Evolutionary conservation across 2,329 filamentous ascomycete genomes (phyloP).

Genomic region (Westerdykella aurantiaca): DNA sequence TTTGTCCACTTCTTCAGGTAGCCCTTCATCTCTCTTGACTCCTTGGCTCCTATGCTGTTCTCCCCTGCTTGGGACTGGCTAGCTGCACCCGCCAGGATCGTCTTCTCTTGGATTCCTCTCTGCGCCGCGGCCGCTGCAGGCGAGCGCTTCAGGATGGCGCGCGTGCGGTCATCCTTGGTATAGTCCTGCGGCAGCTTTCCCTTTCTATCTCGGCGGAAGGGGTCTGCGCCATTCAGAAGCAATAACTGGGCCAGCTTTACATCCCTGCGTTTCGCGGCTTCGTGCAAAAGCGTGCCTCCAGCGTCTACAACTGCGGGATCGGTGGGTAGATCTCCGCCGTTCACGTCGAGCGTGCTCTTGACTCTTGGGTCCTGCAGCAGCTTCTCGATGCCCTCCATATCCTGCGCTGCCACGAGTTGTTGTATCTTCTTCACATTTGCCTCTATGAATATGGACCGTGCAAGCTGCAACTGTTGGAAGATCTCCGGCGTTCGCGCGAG

Average conservation of each 20-base stretch:
- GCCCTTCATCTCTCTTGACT: slow-evolving; percentile 94
- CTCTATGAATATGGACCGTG: slow-evolving; percentile 84
- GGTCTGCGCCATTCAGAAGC: slow-evolving; percentile 89
- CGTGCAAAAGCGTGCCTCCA: slow-evolving; percentile 89
- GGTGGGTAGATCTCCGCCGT: slow-evolving; percentile 80
- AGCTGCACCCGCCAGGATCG: slow-evolving; percentile 73
- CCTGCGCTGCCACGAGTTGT: slow-evolving; percentile 62
- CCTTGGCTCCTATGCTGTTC: slow-evolving; percentile 62
- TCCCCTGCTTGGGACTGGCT: slow-evolving; percentile 54
- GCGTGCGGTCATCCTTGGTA: slow-evolving; percentile 87
- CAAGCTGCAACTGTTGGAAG: slow-evolving; percentile 88
- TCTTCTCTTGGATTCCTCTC: slow-evolving; percentile 93
- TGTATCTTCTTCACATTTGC: slow-evolving; percentile 80
- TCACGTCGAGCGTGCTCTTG: slow-evolving; percentile 84
- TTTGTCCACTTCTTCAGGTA: slow-evolving; percentile 99
- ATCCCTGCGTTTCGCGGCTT: slow-evolving; percentile 84
- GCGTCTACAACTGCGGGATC: slow-evolving; percentile 70
- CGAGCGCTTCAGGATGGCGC: slow-evolving; percentile 84
- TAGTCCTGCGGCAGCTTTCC: slow-evolving; percentile 94
- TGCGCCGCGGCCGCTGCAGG: slow-evolving; percentile 92
- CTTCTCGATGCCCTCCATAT: slow-evolving; percentile 73
- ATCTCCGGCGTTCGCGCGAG: slow-evolving; percentile 88
- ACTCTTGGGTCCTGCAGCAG: slow-evolving; percentile 79
- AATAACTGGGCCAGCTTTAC: slow-evolving; percentile 82
- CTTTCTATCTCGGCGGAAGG: slow-evolving; percentile 89